phyloP scores from a whole-genome alignment of 2,329 filamentous ascomycete genomes.

The Talaromyces sp. region DNA sequence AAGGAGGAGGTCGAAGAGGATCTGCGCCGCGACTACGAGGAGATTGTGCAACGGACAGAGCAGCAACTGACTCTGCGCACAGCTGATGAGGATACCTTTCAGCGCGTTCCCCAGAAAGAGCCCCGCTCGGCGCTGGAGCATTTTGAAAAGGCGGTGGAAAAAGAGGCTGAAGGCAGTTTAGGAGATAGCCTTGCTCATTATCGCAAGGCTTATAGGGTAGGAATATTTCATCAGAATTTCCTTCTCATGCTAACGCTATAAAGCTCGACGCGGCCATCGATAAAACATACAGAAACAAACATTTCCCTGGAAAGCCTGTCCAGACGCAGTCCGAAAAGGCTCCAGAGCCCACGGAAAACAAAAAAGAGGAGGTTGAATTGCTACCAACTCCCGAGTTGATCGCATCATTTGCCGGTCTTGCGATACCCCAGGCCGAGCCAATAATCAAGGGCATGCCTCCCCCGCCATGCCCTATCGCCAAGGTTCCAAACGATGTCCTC shows the following conservation, averaged over 20 bases:
- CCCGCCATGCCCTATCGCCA: conserved; percentile 74
- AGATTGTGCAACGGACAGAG: conserved; percentile 30
- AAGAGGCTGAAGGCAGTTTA: conserved; percentile 75
- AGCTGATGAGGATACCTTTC: conserved; percentile 35
- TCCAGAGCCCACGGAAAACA: conserved; percentile 52
- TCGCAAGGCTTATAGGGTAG: conserved; percentile 78
- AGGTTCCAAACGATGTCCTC: conserved; percentile 77
- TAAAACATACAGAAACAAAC: conserved; percentile 80
- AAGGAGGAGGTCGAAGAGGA: conserved; percentile 30
- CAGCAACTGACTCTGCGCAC: conserved; percentile 25
- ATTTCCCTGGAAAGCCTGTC: conserved; percentile 64
- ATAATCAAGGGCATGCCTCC: conserved; percentile 64
- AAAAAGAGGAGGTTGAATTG: conserved; percentile 27
- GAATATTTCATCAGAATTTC: conserved; percentile 15
- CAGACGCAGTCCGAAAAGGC: conserved; percentile 38
- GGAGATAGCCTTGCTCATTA: conserved; percentile 87
- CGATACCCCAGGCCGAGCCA: conserved; percentile 62
- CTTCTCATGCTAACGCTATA: conserved; percentile 14
- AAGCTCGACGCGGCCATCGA: conserved; percentile 82
- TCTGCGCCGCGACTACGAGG: conserved; percentile 17
- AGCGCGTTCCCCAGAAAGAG: conserved; percentile 33
- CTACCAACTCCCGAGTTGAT: conserved; percentile 64
- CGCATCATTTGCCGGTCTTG: conserved; percentile 63
- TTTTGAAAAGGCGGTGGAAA: conserved; percentile 86
- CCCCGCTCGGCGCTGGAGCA: conserved; percentile 80